Base-by-base conservation (phyloP, 2,329 filamentous ascomycete genomes). In the Exophiala dermatitidis region DNA sequence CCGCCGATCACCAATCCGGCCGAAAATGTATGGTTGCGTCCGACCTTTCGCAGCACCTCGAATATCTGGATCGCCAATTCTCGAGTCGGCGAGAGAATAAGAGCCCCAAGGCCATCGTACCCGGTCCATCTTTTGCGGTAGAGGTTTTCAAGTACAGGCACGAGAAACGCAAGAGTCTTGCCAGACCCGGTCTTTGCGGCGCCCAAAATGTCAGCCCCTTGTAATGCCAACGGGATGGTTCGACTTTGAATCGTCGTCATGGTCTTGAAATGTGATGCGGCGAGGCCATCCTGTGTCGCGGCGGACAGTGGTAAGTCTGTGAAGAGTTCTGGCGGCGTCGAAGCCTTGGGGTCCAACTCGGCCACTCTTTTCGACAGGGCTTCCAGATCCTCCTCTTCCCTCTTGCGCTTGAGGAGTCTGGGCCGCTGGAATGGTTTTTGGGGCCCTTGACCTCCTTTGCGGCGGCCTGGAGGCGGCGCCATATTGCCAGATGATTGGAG, bases 1-100 rank as follows among this genome's bases (percentile, higher is more conserved):
- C 93, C 93, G 38, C 93, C 93, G 63, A 97, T 97, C 6, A 98
- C 82, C 63, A 97, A 72, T 0, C 93, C 93, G 0, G 93, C 93
- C 0, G 91, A 95, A 68, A 97, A 96, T 56, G 82, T 78, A 69
- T 98, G 91, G 53, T 91, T 83, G 52, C 88, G 81, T 42, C 93
- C 93, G 53, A 98, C 82, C 69, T 95, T 95, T 57, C 88, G 80
- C 63, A 98, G 72, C 0, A 97, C 91, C 53, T 96, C 87, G 66
- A 97, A 98, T 57, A 95, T 98, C 70, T 98, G 93, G 37, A 94
- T 93, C 0, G 93, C 91, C 51, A 98, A 77, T 72, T 98, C 93
- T 66, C 93, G 85, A 5, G 93, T 98, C 0, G 93, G 93, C 0
- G 90, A 91, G 50, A 98, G 84, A 60, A 98, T 88, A 59, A 98